phyloP scores from a whole-genome alignment of 495 filamentous ascomycete species.

The Staphylotrichum tortipilum region DNA sequence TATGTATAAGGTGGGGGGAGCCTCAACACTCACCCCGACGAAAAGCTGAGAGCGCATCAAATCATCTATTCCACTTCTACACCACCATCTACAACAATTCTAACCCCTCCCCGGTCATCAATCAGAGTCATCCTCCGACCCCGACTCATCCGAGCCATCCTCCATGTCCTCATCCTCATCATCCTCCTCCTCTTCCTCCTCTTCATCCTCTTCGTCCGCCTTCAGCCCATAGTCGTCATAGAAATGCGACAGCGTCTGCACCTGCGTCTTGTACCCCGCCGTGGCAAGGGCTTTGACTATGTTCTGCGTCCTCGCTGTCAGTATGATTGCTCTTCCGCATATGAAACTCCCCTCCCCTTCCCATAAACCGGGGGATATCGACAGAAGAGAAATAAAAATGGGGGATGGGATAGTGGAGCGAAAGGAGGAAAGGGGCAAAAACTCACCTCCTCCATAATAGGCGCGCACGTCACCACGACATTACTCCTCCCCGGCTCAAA shows the following conservation, averaged over 20 bases:
- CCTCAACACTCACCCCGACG: too few species aligned
- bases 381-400: too few species aligned
- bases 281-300: slow-evolving; percentile 62
- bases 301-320: slow-evolving; percentile 37
- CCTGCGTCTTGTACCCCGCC: slow-evolving; percentile 68
- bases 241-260: slow-evolving; percentile 69
- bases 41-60: too few species aligned
- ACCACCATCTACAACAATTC: too few species aligned
- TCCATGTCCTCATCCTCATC: slow-evolving; percentile 33
- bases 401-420: too few species aligned
- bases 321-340: too few species aligned
- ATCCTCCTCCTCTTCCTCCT: slow-evolving; percentile 57
- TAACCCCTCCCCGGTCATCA: too few species aligned
- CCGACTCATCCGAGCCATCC: not conserved
- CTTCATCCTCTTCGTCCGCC: slow-evolving; percentile 56
- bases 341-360: too few species aligned
- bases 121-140: not conserved
- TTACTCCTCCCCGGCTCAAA: slow-evolving; percentile 73
- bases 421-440: not conserved
- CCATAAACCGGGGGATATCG: too few species aligned
- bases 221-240: slow-evolving; percentile 87
- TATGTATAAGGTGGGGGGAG: too few species aligned
- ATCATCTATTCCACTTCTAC: too few species aligned
- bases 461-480: slow-evolving; percentile 79
- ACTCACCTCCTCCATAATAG: slow-evolving; percentile 73